Percentiles rank a stretch among this genome's conserved stretches.
Conservation (phyloP, 192 early-diverging fungal species). For the Backusella westeae region DNA sequence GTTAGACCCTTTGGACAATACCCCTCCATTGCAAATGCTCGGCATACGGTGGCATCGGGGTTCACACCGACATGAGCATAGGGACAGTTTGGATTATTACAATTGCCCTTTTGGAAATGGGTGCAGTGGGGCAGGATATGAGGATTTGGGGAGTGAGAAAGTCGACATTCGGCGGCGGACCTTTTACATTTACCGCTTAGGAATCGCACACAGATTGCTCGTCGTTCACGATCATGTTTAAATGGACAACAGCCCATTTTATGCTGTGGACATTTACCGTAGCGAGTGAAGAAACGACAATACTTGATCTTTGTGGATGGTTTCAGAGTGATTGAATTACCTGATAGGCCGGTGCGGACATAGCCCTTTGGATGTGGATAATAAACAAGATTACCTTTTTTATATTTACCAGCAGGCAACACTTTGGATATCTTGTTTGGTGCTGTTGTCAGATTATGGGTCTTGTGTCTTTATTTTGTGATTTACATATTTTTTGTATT, state of each 20-base stretch:
- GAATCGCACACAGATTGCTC: conserved; percentile 52
- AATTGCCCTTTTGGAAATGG: conserved; percentile 65
- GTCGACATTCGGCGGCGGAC: conserved; percentile 30
- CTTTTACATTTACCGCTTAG: conserved; percentile 46
- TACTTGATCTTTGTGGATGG: conserved; percentile 6
- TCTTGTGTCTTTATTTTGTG: background rate
- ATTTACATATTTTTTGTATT: background rate
- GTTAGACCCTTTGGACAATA: conserved; percentile 54
- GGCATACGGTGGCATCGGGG: conserved; percentile 60
- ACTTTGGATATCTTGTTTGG: background rate
- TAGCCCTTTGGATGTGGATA: conserved; percentile 27
- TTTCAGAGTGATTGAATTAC: conserved; percentile 26
- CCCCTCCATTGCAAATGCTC: conserved; percentile 60
- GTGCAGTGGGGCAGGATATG: conserved; percentile 54
- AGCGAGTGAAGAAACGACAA: conserved; percentile 31
- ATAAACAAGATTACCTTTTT: conserved; percentile 24
- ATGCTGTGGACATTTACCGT: conserved; percentile 37
- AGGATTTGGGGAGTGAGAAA: conserved; percentile 58
- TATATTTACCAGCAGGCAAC: background rate
- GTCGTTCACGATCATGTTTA: conserved; percentile 45
- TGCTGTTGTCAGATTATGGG: background rate
- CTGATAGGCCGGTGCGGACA: conserved; percentile 21
- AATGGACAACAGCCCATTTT: conserved; percentile 34
- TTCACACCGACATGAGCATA: conserved; percentile 59
- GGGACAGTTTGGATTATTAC: conserved; percentile 49